Evolutionary conservation across 106 monocot species (phyloP), one percentile per base, ranked within the genome.

Genomic region (Ottelia alismoides): DNA sequence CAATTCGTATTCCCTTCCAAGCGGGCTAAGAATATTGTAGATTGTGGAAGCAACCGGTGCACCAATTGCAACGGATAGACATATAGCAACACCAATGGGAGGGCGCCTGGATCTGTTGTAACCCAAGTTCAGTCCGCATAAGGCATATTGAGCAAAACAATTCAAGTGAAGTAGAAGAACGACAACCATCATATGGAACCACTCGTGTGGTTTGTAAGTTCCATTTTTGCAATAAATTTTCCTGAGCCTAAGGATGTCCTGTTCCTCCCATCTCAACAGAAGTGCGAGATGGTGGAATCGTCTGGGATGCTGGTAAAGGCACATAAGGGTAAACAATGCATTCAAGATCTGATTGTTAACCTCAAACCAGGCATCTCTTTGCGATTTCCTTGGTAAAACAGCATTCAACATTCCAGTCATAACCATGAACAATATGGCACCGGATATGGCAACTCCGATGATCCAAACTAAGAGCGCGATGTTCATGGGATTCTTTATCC

Each of bases 251-350:
- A 66, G 49, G 17, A 76, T 49, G 56, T 88, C 88, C 4, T 30
- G 18, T 1, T 62, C 3, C 2, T 45, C 44, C 84, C 81, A 96
- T 21, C 78, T 67, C 40, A 63, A 73, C 20, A 90, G 61, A 53
- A 90, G 90, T 0, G 75, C 60, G 32, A 90, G 74, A 66, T 90
- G 67, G 57, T 84, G 49, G 45, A 77, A 65, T 45, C 84, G 52
- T 26, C 51, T 67, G 3, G 90, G 90, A 51, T 90, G 90, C 48
- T 90, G 80, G 40, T 80, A 84, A 25, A 90, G 84, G 63, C 84
- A 80, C 90, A 90, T 90, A 24, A 90, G 80, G 47, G 90, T 90
- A 32, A 90, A 90, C 22, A 90, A 35, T 16, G 90, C 90, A 58
- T 90, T 90, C 18, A 90, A 47, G 27, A 90, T 75, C 62, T 90